These are phyloP conservation scores for Lepidopterella palustris DNA, from an alignment of 495 filamentous ascomycete species.

Conservation along the genomic window DNA sequence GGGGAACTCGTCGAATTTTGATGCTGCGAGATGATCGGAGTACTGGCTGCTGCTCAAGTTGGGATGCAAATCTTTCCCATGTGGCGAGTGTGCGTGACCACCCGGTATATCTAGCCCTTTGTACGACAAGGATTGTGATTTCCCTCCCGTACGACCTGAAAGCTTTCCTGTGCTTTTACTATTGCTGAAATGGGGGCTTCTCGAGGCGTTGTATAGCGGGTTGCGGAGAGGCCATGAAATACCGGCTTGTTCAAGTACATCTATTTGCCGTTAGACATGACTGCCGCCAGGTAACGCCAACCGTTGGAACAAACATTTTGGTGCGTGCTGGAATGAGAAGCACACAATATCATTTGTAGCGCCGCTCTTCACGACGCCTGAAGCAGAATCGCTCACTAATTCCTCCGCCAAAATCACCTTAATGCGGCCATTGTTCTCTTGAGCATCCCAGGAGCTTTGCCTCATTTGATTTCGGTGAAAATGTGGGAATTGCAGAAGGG, in stretches of 20 bases:
- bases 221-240: slow-evolving; percentile 75
- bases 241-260: slow-evolving; percentile 65
- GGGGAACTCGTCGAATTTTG: not conserved
- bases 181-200: not conserved
- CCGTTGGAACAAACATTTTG: slow-evolving; percentile 52
- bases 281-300: not conserved
- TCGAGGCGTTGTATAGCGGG: slow-evolving; percentile 51
- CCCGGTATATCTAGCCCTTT: not conserved
- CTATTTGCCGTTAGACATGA: slow-evolving; percentile 38
- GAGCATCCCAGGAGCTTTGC: slow-evolving; percentile 66
- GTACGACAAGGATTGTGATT: too few species aligned
- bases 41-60: too few species aligned
- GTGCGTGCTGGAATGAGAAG: slow-evolving; percentile 85
- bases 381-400: slow-evolving; percentile 7
- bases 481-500: slow-evolving; percentile 58
- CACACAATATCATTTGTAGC: slow-evolving; percentile 49
- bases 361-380: slow-evolving; percentile 9
- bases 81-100: not conserved
- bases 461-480: slow-evolving; percentile 67
- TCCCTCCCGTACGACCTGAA: too few species aligned
- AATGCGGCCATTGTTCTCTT: slow-evolving; percentile 64
- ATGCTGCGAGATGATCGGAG: too few species aligned
- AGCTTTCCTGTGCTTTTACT: too few species aligned
- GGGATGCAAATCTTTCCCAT: not conserved
- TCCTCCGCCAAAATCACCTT: slow-evolving; percentile 68